Evolutionary conservation across 306 rosid species (phyloP).

Genomic region (Boehmeria nivea): DNA sequence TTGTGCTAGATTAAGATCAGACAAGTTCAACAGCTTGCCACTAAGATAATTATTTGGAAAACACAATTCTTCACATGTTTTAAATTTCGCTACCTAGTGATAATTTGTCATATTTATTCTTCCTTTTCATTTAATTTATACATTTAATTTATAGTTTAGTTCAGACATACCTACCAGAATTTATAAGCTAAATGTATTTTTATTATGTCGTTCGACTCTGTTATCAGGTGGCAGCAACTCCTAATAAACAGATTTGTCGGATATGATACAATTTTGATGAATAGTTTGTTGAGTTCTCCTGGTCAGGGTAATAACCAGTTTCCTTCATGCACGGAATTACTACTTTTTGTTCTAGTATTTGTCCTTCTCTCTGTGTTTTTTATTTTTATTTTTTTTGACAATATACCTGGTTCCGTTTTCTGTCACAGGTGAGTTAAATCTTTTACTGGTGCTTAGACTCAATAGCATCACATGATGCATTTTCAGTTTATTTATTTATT

Average conservation of each 20-base stretch:
- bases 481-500: no score
- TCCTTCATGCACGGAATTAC: background rate
- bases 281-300: conserved; percentile 86
- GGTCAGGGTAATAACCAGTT: conserved; percentile 66
- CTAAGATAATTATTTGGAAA: no score
- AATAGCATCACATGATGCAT: background rate
- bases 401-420: no score
- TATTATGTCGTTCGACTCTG: conserved; percentile 7
- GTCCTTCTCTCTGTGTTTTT: background rate
- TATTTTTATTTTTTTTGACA: background rate
- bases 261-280: conserved; percentile 97
- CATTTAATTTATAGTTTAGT: conserved; percentile 6
- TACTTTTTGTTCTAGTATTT: background rate
- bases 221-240: conserved; percentile 95
- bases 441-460: no score
- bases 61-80: no score
- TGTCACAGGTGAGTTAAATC: no score
- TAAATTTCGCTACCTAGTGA: no score
- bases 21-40: no score
- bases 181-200: conserved; percentile 6
- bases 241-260: conserved; percentile 95
- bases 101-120: background rate
- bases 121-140: background rate
- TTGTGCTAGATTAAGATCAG: no score
- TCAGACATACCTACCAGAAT: background rate